These are phyloP conservation scores for Vaccinium myrtillus DNA, from an alignment of 148 eudicot genomes.

Conservation along the genomic window DNA sequence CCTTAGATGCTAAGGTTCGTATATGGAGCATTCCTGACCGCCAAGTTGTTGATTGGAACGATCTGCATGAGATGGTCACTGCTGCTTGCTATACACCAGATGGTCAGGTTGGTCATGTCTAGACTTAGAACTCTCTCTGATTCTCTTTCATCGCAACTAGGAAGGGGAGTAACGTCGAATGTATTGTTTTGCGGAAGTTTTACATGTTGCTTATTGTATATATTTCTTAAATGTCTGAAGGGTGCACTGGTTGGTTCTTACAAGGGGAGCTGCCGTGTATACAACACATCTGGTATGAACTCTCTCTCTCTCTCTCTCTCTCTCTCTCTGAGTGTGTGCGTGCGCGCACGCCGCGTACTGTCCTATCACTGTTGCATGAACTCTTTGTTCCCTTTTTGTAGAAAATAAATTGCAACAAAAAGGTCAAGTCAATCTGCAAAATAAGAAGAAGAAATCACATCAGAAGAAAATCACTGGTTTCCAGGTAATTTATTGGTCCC, in stretches of 20 bases:
- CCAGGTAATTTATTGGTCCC: neutral
- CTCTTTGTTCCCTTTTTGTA: neutral
- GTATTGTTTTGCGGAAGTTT: neutral
- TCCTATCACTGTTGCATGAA: neutral
- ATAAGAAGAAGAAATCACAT: slow-evolving; percentile 59
- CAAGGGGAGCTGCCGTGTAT: slow-evolving; percentile 3
- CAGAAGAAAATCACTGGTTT: slow-evolving; percentile 20
- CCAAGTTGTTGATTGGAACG: slow-evolving; percentile 8
- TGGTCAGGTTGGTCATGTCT: slow-evolving; percentile 5
- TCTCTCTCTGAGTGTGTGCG: neutral
- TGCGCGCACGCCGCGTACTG: neutral
- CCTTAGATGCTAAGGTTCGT: slow-evolving; percentile 6
- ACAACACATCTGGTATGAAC: neutral
- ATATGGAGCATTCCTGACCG: slow-evolving; percentile 7
- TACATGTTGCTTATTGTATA: neutral
- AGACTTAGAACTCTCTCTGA: neutral
- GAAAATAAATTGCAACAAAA: slow-evolving; percentile 1
- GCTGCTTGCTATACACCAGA: slow-evolving; percentile 8
- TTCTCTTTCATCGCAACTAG: neutral
- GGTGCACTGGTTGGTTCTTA: slow-evolving; percentile 8
- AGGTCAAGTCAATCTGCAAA: slow-evolving; percentile 9
- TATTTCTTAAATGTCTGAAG: neutral
- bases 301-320: neutral
- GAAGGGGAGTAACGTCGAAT: neutral
- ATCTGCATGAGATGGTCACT: slow-evolving; percentile 11